Base-by-base conservation (phyloP, 2,329 filamentous ascomycete species). In the Pseudocercospora crystallina region DNA sequence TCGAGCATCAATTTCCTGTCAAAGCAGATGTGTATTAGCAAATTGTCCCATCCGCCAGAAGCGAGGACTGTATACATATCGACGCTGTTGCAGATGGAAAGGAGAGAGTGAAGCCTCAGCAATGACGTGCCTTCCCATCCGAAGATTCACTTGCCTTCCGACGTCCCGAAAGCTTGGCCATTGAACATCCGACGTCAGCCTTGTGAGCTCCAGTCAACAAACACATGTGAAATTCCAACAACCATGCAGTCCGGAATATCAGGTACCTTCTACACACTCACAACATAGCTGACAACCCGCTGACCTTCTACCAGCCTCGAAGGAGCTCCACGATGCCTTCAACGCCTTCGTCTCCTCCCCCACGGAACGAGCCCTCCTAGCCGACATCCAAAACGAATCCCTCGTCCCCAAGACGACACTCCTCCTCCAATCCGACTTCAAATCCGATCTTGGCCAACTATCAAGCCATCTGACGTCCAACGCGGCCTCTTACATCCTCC, bases 181-280 rank as follows among this genome's bases (percentile, higher is more conserved):
- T 26, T 7, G 20, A 43, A 20, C 29, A 34, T 15, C 41, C 41
- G 41, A 43, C 13, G 13, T 15, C n/a, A 26, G 31, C 17, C 41
- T 41, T 15, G 44, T 39, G 32, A 17, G 12, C 30, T 33, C n/a
- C 26, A 31, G 35, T 36, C 8, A 31, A 36, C 41, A 43, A 29
- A 51, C 34, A 12, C 17, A 31, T 15, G 29, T 26, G 20, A 3
- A 4, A 8, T 13, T 10, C 39, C 13, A 14, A 5, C 8, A 45
- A 79, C 61, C 47, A 90, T 90, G 87, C 86, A 90, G 76, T 90
- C 87, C 32, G 86, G 87, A 71, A 90, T 90, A 62, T 82, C 85
- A 72, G 86, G 86, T 86, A 76, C n/a, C n/a, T 43, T 65, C 34
- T 11, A 17, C 10, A 35, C 9, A 20, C 36, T 9, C 10, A 8